Conservation (phyloP, 164 flowering plant species). For the Vitis riparia region DNA sequence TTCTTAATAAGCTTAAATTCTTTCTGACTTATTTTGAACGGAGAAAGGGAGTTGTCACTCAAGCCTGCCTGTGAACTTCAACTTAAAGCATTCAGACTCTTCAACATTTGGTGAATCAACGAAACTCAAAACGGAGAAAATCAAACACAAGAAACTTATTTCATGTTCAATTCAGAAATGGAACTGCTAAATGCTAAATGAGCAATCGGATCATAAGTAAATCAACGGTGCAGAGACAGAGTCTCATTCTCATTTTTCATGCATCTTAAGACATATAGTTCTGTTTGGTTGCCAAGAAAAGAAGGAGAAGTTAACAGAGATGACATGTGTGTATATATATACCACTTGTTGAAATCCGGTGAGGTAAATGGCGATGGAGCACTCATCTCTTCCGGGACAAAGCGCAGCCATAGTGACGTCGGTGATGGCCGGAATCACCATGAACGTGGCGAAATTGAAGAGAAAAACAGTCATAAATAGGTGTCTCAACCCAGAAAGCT, state of each 20-base stretch:
- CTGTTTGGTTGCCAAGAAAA: not conserved
- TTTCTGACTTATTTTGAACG: too few relatives aligned
- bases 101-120: too few relatives aligned
- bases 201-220: too few relatives aligned
- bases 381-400: conserved; percentile 64
- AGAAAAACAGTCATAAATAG: conserved; percentile 54
- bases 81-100: too few relatives aligned
- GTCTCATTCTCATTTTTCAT: not conserved
- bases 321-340: not conserved
- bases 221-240: too few relatives aligned
- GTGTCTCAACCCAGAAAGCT: conserved; percentile 35
- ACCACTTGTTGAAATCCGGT: conserved; percentile 69
- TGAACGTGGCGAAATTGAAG: conserved; percentile 31
- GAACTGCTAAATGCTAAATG: too few relatives aligned
- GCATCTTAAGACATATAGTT: not conserved
- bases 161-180: too few relatives aligned
- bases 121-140: too few relatives aligned
- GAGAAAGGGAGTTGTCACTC: too few relatives aligned
- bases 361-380: conserved; percentile 63
- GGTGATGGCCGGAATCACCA: conserved; percentile 55
- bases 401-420: conserved; percentile 63
- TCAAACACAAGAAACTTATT: too few relatives aligned
- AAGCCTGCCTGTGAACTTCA: too few relatives aligned
- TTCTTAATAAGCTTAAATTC: too few relatives aligned
- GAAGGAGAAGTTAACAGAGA: not conserved